These are phyloP conservation scores for Candida odintsovae DNA, from an alignment of 805 yeast species.

Conservation along the genomic window DNA sequence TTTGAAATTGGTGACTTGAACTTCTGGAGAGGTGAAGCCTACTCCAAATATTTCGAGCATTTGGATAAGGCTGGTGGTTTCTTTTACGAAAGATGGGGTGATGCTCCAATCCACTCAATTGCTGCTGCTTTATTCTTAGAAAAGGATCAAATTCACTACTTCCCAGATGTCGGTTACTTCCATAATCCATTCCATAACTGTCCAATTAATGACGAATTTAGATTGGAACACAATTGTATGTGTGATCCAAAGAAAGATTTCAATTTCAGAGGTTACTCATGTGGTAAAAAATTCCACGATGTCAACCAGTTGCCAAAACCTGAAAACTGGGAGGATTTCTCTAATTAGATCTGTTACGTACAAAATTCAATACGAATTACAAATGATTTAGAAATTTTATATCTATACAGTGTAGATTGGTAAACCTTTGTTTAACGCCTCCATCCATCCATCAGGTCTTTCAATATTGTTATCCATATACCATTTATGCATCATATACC, in stretches of 20 bases:
- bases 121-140: slow-evolving; percentile 62
- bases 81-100: slow-evolving; percentile 90
- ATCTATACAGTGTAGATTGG: background rate
- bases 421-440: slow-evolving; percentile 22
- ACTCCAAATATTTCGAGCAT: slow-evolving; percentile 53
- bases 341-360: slow-evolving; percentile 9
- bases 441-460: slow-evolving; percentile 64
- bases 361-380: background rate
- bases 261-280: slow-evolving; percentile 76
- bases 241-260: slow-evolving; percentile 72
- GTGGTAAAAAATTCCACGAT: slow-evolving; percentile 58
- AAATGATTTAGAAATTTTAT: too few relatives aligned
- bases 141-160: slow-evolving; percentile 57
- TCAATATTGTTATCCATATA: slow-evolving; percentile 43
- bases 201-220: slow-evolving; percentile 59
- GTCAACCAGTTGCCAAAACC: slow-evolving; percentile 54
- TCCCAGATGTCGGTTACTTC: slow-evolving; percentile 70
- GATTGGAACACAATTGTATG: slow-evolving; percentile 60
- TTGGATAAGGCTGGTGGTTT: slow-evolving; percentile 73
- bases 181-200: slow-evolving; percentile 80
- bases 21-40: slow-evolving; percentile 60
- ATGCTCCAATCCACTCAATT: slow-evolving; percentile 82
- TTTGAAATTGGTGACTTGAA: slow-evolving; percentile 71
- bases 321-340: slow-evolving; percentile 59
- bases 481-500: slow-evolving; percentile 61